phyloP scores from a whole-genome alignment of 192 early-diverging fungal genomes.

The Podila epigama region DNA sequence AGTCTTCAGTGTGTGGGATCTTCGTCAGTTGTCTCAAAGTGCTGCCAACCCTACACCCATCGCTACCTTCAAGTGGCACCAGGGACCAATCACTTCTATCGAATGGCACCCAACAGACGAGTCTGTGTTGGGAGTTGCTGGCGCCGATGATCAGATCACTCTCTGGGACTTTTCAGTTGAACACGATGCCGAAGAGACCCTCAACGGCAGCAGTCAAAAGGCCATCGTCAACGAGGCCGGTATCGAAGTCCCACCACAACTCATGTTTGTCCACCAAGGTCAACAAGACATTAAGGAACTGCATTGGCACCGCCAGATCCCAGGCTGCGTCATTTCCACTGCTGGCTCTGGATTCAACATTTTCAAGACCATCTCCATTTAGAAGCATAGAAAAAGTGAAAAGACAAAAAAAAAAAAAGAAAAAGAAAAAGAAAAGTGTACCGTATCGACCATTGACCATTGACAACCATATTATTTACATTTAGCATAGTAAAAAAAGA shows the following conservation, averaged over 20 bases:
- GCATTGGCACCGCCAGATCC: constrained; percentile 95
- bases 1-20: constrained; percentile 95
- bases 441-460: too few species aligned
- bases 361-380: constrained; percentile 95
- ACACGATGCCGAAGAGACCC: constrained; percentile 89
- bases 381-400: too few species aligned
- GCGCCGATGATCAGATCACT: constrained; percentile 95
- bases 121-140: constrained; percentile 88
- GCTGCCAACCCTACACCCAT: constrained; percentile 69
- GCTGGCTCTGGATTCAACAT: constrained; percentile 92
- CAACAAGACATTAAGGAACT: constrained; percentile 95
- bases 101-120: constrained; percentile 97
- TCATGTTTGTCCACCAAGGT: constrained; percentile 94
- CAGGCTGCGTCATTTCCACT: constrained; percentile 90
- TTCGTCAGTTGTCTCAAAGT: constrained; percentile 67
- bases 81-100: constrained; percentile 89
- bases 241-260: constrained; percentile 90
- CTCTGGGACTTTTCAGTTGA: constrained; percentile 99
- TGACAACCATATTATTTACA: too few species aligned
- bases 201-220: constrained; percentile 53
- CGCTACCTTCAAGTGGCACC: constrained; percentile 96
- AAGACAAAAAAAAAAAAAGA: too few species aligned
- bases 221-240: constrained; percentile 64
- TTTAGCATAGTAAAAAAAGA: too few species aligned
- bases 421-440: too few species aligned